Base-by-base conservation (phyloP, 2,329 filamentous ascomycete species). In the Aspergillus tamarii region DNA sequence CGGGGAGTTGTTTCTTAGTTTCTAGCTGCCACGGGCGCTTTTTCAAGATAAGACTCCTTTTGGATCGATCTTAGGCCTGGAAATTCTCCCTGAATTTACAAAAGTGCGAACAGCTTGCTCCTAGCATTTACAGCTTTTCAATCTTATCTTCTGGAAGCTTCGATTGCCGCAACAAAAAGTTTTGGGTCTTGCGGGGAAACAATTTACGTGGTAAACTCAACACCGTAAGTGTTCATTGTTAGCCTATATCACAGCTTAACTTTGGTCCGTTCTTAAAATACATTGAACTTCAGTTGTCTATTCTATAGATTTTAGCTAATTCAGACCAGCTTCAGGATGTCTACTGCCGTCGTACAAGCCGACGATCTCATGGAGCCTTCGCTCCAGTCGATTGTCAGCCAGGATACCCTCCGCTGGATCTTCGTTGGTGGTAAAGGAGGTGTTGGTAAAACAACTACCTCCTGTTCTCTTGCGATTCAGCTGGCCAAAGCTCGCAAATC, bases 391-490 rank as follows among this genome's bases (percentile, higher is more conserved):
- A 93, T 99, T 76, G 88, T 99, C 74, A 93, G 96, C 84, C 95
- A 99, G 81, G 93, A 93, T 80, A 90, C 92, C 39, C 89, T 99
- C 61, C 92, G 95, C 78, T 99, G 95, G 95, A 96, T 99, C 81
- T 99, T 99, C 75, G 95, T 99, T 65, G 95, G 95, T 74, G 95
- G 95, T 70, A 99, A 99, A 83, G 95, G 95, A 75, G 95, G 95
- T 77, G 95, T 99, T 53, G 95, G 95, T 79, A 99, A 99, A 85
- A 99, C 95, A 32, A 99, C 95, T n/a, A 99, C 95, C 19, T 98
- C 94, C 9, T 99, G 95, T 83, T 97, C 94, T 11, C 91, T 99
- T 69, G 95, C 95, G 68, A 98, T 99, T 77, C 95, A 99, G 82
- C 92, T 99, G 69, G 93, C 95, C 73, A 93, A 91, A 81, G 93